A percentile compares a stretch with the other conserved stretches of the same genome.
These are phyloP conservation scores for Eragrostis curvula DNA, from an alignment of 176 grass and related monocot genomes.

Conservation along the genomic window DNA sequence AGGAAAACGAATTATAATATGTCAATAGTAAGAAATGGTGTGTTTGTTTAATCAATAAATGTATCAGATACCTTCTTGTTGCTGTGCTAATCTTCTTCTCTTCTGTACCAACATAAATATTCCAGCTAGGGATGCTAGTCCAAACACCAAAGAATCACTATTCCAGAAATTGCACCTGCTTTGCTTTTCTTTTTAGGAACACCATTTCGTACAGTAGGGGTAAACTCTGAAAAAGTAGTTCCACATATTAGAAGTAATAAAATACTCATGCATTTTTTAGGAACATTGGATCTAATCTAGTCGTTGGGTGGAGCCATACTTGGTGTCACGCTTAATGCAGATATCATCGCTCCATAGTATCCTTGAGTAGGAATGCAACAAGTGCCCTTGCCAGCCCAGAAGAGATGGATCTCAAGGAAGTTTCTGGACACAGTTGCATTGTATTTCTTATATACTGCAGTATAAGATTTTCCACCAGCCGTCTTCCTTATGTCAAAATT, in stretches of 20 bases:
- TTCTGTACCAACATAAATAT: slow-evolving; percentile 46
- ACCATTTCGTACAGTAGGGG: slow-evolving; percentile 63
- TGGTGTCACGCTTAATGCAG: slow-evolving; percentile 79
- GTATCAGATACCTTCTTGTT: slow-evolving; percentile 43
- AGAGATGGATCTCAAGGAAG: slow-evolving; percentile 92
- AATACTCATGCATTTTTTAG: not conserved
- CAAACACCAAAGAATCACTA: slow-evolving; percentile 37
- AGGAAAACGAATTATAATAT: not conserved
- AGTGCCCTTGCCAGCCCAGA: slow-evolving; percentile 95
- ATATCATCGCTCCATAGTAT: slow-evolving; percentile 73
- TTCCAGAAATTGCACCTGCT: slow-evolving; percentile 54
- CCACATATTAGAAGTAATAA: not conserved
- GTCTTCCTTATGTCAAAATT: slow-evolving; percentile 81
- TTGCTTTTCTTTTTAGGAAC: slow-evolving; percentile 43
- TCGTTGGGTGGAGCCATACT: too few relatives aligned
- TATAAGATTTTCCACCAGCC: slow-evolving; percentile 64
- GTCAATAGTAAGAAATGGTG: not conserved
- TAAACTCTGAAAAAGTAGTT: slow-evolving; percentile 58
- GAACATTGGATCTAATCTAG: not conserved
- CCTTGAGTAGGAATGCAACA: slow-evolving; percentile 76
- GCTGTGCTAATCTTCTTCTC: slow-evolving; percentile 37
- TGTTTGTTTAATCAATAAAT: not conserved
- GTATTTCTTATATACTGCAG: slow-evolving; percentile 57
- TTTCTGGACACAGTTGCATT: slow-evolving; percentile 64
- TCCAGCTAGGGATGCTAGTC: slow-evolving; percentile 36